Conservation (phyloP, 345 rosid genomes). For the Aquilaria yunnanensis region DNA sequence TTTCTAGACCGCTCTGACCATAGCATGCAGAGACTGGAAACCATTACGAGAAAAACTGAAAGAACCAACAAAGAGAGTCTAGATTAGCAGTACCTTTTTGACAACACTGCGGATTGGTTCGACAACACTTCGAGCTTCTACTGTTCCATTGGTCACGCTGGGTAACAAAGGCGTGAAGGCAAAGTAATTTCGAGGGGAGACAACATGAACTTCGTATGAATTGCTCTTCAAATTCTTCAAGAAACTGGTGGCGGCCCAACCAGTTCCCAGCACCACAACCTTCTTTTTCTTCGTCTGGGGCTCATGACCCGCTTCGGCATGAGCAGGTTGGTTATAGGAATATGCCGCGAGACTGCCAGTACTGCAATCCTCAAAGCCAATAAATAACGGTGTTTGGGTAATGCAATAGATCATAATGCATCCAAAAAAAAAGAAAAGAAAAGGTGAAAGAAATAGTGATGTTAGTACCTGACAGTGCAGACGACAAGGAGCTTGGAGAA, state of each 20-base stretch:
- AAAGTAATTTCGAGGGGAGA: conserved; percentile 76
- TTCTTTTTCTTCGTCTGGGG: conserved; percentile 42
- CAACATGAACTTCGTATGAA: conserved; percentile 54
- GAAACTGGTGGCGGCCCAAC: conserved; percentile 82
- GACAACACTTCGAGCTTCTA: conserved; percentile 84
- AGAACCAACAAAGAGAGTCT: not conserved
- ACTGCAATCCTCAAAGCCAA: conserved; percentile 23
- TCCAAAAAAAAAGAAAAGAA: not conserved
- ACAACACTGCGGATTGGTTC: conserved; percentile 67
- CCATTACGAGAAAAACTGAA: not conserved
- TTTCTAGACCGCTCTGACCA: conserved; percentile 43
- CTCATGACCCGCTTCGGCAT: conserved; percentile 14
- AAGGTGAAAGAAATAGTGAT: not conserved
- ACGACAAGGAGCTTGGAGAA: conserved; percentile 44
- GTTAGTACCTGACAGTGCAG: conserved; percentile 38
- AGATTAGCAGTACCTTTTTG: conserved; percentile 32
- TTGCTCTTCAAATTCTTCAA: conserved; percentile 48
- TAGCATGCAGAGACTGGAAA: not conserved
- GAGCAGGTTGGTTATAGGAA: conserved; percentile 28
- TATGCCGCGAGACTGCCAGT: conserved; percentile 49
- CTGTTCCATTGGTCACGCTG: conserved; percentile 76
- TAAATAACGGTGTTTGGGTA: not conserved
- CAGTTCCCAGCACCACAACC: conserved; percentile 76
- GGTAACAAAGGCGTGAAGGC: conserved; percentile 85
- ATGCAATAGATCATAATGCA: not conserved